phyloP scores from a whole-genome alignment of 2,329 filamentous ascomycete species.

The Trichoderma guizhouense region DNA sequence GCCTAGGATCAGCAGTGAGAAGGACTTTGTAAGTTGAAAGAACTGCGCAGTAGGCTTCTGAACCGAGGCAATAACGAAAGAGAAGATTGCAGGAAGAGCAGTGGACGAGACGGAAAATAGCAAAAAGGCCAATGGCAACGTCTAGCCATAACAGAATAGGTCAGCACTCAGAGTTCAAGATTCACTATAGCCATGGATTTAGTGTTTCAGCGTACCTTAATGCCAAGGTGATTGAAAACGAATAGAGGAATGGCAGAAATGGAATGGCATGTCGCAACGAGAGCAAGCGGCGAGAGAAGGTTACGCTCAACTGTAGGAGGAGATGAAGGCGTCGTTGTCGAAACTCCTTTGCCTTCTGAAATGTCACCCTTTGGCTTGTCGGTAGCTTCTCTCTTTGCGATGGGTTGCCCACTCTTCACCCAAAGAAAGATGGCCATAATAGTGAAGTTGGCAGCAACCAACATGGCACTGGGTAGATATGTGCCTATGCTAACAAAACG shows the following conservation, averaged over 20 bases:
- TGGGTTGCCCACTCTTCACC: slow-evolving; percentile 72
- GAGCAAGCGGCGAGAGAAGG: slow-evolving; percentile 67
- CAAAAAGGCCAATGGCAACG: slow-evolving; percentile 57
- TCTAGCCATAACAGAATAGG: slow-evolving; percentile 5
- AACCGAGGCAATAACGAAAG: slow-evolving; percentile 49
- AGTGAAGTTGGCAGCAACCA: slow-evolving; percentile 89
- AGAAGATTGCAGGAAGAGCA: slow-evolving; percentile 55
- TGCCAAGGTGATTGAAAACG: slow-evolving; percentile 73
- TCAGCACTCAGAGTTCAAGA: background rate
- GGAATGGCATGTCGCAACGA: slow-evolving; percentile 71
- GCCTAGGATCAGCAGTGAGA: slow-evolving; percentile 88
- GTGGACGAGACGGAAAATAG: slow-evolving; percentile 54
- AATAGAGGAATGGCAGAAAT: slow-evolving; percentile 78
- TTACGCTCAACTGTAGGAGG: slow-evolving; percentile 40
- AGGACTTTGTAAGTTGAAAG: slow-evolving; percentile 76
- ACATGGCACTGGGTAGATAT: slow-evolving; percentile 96
- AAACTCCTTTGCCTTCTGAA: background rate
- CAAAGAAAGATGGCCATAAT: slow-evolving; percentile 95
- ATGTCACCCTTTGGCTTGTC: slow-evolving; percentile 9
- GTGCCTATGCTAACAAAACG: slow-evolving; percentile 98
- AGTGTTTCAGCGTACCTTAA: slow-evolving; percentile 51
- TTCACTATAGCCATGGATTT: background rate
- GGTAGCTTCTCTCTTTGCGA: background rate
- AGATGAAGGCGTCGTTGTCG: background rate
- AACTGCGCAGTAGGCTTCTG: slow-evolving; percentile 62